phyloP scores from a whole-genome alignment of 1,284 basidiomycete species.

The Ustilago shanxiensis region DNA sequence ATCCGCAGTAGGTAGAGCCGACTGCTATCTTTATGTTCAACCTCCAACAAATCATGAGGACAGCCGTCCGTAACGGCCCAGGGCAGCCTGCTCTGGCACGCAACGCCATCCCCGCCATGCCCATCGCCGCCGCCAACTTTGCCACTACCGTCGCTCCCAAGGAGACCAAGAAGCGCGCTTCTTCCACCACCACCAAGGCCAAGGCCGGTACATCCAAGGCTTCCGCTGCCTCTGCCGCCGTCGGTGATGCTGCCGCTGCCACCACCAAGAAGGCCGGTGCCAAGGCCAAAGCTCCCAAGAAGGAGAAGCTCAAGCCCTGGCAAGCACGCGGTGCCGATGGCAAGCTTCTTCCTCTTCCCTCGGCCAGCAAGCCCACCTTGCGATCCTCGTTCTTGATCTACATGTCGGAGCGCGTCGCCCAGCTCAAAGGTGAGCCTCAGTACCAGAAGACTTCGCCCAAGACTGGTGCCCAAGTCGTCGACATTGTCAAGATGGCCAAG shows the following conservation, averaged over 20 bases:
- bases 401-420: slow-evolving; percentile 56
- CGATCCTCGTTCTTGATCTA: slow-evolving; percentile 60
- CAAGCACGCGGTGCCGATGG: slow-evolving; percentile 56
- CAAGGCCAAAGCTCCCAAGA: slow-evolving; percentile 54
- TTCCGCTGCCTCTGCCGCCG: slow-evolving; percentile 18
- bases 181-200: slow-evolving; percentile 48
- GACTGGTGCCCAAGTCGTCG: slow-evolving; percentile 53
- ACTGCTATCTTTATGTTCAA: slow-evolving; percentile 45
- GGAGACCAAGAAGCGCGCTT: slow-evolving; percentile 51
- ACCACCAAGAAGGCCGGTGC: slow-evolving; percentile 41
- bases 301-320: slow-evolving; percentile 63
- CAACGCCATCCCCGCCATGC: slow-evolving; percentile 29
- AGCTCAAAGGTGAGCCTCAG: slow-evolving; percentile 50
- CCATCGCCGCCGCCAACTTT: slow-evolving; percentile 41
- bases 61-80: slow-evolving; percentile 38
- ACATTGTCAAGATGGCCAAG: slow-evolving; percentile 53
- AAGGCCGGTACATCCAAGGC: slow-evolving; percentile 36
- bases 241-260: slow-evolving; percentile 20
- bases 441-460: slow-evolving; percentile 53
- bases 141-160: slow-evolving; percentile 36
- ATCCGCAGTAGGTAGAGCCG: slow-evolving; percentile 32
- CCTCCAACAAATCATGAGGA: slow-evolving; percentile 40
- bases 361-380: slow-evolving; percentile 62
- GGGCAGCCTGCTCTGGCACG: slow-evolving; percentile 37
- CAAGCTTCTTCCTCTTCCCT: slow-evolving; percentile 63